Base-by-base conservation (phyloP, 2,329 filamentous ascomycete genomes). In the Monascus ruber region DNA sequence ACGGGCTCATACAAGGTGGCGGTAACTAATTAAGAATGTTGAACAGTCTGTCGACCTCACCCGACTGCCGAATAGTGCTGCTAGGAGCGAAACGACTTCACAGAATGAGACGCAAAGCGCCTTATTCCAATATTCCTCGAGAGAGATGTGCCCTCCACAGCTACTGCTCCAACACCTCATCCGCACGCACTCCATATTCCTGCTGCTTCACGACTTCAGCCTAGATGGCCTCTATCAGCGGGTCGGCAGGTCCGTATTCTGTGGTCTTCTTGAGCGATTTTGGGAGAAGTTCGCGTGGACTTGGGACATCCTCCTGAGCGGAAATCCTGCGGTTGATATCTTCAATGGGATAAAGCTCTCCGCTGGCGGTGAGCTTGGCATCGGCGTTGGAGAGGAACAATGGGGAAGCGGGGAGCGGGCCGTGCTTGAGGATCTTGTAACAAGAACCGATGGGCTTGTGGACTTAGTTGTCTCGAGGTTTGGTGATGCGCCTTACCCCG, bases 371-470 rank as follows among this genome's bases (percentile, higher is more conserved):
- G 89, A 96, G 63, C 74, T 96, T 25, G 91, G 91, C 10, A 77
- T 95, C 34, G 91, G 91, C 0, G 91, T 96, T 1, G 91, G 91
- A 11, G 91, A 96, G 59, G 91, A 96, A 65, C 85, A 95, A 40
- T 82, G 87, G 59, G 89, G 89, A 4, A 95, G 89, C 56, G 87
- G 87, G 27, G 89, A 96, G 65, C 74, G 89, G 51, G 89, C 93
- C 51, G 89, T 96, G 0, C 69, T 98, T 1, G 89, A 96, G 60
- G 86, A 86, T n/a, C 77, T 94, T 45, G 78, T 86, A 1, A 73
- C 72, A 6, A 73, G 84, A 40, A 84, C 85, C 24, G 81, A 91
- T 37, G 91, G 91, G 1, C 70, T 98, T 31, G 75, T 94, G 5
- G 91, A 98, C 61, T 62, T 96, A 36, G 70, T 95, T 33, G 87